Conservation (phyloP, 768 basidiomycete species). For the Megacollybia marginata region DNA sequence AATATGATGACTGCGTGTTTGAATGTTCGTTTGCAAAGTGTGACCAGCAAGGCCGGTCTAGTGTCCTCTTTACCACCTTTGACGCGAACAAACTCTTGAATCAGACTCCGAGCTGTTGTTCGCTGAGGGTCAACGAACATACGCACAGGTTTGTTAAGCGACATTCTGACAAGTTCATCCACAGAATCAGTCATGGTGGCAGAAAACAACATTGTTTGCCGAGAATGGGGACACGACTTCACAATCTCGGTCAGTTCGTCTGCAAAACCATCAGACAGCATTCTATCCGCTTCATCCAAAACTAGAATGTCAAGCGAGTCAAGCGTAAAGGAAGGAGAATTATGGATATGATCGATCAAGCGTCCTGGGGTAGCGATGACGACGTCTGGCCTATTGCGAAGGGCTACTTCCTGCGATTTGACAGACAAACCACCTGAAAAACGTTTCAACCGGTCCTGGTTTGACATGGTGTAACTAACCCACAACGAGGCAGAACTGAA, state of each 20-base stretch:
- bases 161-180: slow-evolving; percentile 88
- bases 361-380: slow-evolving; percentile 97
- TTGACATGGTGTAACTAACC: slow-evolving; percentile 41
- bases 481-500: slow-evolving; percentile 86
- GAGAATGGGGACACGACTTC: slow-evolving; percentile 75
- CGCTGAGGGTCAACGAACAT: slow-evolving; percentile 95
- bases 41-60: slow-evolving; percentile 66
- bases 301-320: slow-evolving; percentile 91
- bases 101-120: slow-evolving; percentile 73
- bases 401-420: slow-evolving; percentile 81
- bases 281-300: slow-evolving; percentile 96
- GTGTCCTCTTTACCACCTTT: slow-evolving; percentile 73
- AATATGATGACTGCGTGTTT: slow-evolving; percentile 83
- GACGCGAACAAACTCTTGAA: slow-evolving; percentile 94
- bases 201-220: slow-evolving; percentile 98
- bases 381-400: slow-evolving; percentile 86
- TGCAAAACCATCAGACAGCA: slow-evolving; percentile 92
- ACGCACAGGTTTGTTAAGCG: slow-evolving; percentile 86
- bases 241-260: slow-evolving; percentile 94
- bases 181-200: slow-evolving; percentile 99
- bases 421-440: slow-evolving; percentile 80
- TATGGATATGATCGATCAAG: slow-evolving; percentile 94
- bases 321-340: slow-evolving; percentile 88
- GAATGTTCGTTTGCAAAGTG: slow-evolving; percentile 87
- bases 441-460: background rate